These are phyloP conservation scores for Aspergillus sp. DNA, from an alignment of 2,329 filamentous ascomycete species.

Conservation along the genomic window DNA sequence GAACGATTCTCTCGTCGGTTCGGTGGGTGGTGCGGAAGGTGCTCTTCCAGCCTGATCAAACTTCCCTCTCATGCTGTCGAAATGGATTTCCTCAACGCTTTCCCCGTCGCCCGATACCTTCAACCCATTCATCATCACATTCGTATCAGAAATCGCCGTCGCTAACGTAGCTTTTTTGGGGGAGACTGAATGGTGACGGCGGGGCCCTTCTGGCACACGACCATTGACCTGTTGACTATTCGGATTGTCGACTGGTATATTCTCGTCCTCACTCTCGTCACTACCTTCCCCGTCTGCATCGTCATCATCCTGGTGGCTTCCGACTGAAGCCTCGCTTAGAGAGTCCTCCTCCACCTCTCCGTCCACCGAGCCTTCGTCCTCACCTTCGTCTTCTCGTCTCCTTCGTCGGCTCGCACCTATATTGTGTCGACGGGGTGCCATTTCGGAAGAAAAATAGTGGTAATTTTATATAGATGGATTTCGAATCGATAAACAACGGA, in stretches of 20 bases:
- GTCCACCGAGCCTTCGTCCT: slow-evolving; percentile 50
- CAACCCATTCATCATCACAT: slow-evolving; percentile 62
- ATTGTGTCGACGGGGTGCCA: slow-evolving; percentile 46
- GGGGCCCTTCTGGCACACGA: slow-evolving; percentile 29
- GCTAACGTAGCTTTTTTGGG: slow-evolving; percentile 33
- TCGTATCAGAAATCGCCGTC: slow-evolving; percentile 54
- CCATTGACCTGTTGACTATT: slow-evolving; percentile 27
- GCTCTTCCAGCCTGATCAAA: slow-evolving; percentile 32
- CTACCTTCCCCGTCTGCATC: slow-evolving; percentile 61
- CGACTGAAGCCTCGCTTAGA: slow-evolving; percentile 60
- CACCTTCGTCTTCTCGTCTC: slow-evolving; percentile 49
- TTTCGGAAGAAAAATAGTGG: slow-evolving; percentile 22
- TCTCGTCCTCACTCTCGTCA: slow-evolving; percentile 55
- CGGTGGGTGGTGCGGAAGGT: slow-evolving; percentile 40
- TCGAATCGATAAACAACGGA: background rate
- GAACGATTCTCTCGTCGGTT: slow-evolving; percentile 54
- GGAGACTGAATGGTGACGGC: slow-evolving; percentile 35
- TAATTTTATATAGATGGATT: background rate
- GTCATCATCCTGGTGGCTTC: slow-evolving; percentile 59
- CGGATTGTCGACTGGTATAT: slow-evolving; percentile 33
- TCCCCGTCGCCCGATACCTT: slow-evolving; percentile 44
- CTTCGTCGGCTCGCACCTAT: slow-evolving; percentile 47
- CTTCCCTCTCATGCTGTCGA: slow-evolving; percentile 46
- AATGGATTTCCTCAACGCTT: slow-evolving; percentile 49
- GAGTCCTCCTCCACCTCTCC: slow-evolving; percentile 61